These are phyloP conservation scores for Fistulifera pelliculosa DNA, from an alignment of 108 stramenopile species.

Conservation along the genomic window DNA sequence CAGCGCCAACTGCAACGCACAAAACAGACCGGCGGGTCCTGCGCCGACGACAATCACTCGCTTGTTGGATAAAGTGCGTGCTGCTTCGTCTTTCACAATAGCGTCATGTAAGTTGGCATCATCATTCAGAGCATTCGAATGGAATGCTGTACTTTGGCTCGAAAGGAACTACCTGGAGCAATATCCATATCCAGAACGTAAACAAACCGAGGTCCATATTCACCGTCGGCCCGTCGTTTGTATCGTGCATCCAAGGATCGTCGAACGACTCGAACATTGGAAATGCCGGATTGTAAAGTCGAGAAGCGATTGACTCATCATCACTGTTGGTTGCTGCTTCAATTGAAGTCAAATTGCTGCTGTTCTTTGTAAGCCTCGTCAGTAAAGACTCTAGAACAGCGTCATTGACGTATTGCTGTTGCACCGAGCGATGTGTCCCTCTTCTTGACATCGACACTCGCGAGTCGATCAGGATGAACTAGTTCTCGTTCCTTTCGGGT, in stretches of 20 bases:
- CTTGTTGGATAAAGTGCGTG: slow-evolving; percentile 7
- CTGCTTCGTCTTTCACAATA: neutral
- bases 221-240: slow-evolving; percentile 20
- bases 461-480: slow-evolving; percentile 62
- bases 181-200: slow-evolving; percentile 59
- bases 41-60: slow-evolving; percentile 73
- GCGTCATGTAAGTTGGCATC: neutral
- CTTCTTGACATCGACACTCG: too few relatives aligned
- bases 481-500: neutral
- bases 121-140: slow-evolving; percentile 27
- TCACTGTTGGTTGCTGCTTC: too few relatives aligned
- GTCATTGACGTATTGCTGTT: too few relatives aligned
- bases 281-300: too few relatives aligned
- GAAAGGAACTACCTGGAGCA: slow-evolving; percentile 9
- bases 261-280: slow-evolving; percentile 51
- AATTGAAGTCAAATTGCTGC: too few relatives aligned
- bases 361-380: too few relatives aligned
- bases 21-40: slow-evolving; percentile 89
- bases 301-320: neutral
- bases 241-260: slow-evolving; percentile 74
- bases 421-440: too few relatives aligned
- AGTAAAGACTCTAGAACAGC: too few relatives aligned
- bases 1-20: slow-evolving; percentile 66
- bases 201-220: slow-evolving; percentile 37
- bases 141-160: slow-evolving; percentile 27